Evolutionary conservation across 2,329 filamentous ascomycete genomes (phyloP), one percentile per base, ranked within the genome.

Genomic region (Fusarium buxicola): DNA sequence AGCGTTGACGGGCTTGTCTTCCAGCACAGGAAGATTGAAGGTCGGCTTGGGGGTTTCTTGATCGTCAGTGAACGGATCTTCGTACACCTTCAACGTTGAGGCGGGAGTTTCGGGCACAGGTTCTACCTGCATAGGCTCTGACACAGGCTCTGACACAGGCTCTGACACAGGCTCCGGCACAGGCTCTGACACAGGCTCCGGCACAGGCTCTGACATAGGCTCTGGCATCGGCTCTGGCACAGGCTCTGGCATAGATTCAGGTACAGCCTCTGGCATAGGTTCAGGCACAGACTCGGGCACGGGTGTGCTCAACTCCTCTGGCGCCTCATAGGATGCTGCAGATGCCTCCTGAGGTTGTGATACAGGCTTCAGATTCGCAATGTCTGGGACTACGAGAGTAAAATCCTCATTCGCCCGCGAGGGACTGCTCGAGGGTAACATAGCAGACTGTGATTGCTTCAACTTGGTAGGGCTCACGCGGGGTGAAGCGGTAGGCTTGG

Each of bases 1-100:
- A 64, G 87, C 85, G 65, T 89, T 89, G 51, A 89, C 75, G 1
- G 86, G 81, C 65, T 80, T 84, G 62, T 89, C 86, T 65, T 86
- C 86, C 5, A 89, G 75, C 5, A 87, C 86, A 7, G 84, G 80
- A 0, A 75, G 74, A 25, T 74, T 78, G n/a, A 81, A 74, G 3
- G 75, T 72, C 2, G 82, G 80, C 49, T 80, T 80, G 1, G 83
- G 78, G 2, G 80, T 78, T 7, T 77, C 68, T 41, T 83, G 77
- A 18, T 83, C 78, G 34, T 78, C 79, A 7, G 80, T 82, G 57
- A 86, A 84, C 2, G 86, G 86, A 61, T 89, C 86, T 66, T 89
- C 87, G 59, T 87, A 89, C 1, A 89, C 86, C 65, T 86, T 80
- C 12, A 87, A 69, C 2, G 45, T 55, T 15, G 47, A 56, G 16